Evolutionary conservation across 805 yeast species (phyloP), one percentile per base, ranked within the genome.

Genomic region (Candida ulmi): DNA sequence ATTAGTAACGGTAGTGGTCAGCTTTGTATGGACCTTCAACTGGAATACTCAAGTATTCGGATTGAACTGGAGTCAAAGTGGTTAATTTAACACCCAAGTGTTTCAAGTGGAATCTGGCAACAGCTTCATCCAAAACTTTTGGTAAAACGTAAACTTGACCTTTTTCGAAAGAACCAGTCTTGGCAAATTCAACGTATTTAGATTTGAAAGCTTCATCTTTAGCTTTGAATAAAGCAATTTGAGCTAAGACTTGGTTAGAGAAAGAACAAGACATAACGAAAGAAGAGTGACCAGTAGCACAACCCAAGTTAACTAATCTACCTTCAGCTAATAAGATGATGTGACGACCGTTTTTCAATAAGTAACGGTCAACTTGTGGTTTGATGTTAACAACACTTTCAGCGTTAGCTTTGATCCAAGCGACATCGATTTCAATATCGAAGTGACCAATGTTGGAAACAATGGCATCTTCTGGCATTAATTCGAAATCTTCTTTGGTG

Each of bases 391-490:
- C 91, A 66, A 83, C 90, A 58, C 88, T 87, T 68, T 74, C 78
- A 61, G 97, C 95, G 71, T 88, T 88, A 44, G 80, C 84, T 80
- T 88, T 88, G 69, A 91, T 78, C 96, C 97, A 90, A 63, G 98
- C 98, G 60, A 91, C 98, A 71, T 91, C 99, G 59, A 91, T 93
- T 79, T 91, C 99, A 63, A 93, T 88, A 72, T 91, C 99, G 60
- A 91, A 91, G 76, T 91, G 99, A 69, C 99, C 99, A 73, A 91
- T 91, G 95, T 91, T 91, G 76, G 96, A 93, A 51, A 91, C 99
- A 68, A 91, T 93, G 59, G 99, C 98, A 66, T 91, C 99, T 72
- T 91, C 95, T 71, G 97, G 97, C 99, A 91, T 93, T 58, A 69
- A 71, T 57, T 72, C 72, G 69, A 91, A 91, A 76, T 90, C 95